A percentile compares a stretch with the other conserved stretches of the same genome.
Conservation (phyloP, 1,284 basidiomycete genomes). For the Caloboletus inedulis region DNA sequence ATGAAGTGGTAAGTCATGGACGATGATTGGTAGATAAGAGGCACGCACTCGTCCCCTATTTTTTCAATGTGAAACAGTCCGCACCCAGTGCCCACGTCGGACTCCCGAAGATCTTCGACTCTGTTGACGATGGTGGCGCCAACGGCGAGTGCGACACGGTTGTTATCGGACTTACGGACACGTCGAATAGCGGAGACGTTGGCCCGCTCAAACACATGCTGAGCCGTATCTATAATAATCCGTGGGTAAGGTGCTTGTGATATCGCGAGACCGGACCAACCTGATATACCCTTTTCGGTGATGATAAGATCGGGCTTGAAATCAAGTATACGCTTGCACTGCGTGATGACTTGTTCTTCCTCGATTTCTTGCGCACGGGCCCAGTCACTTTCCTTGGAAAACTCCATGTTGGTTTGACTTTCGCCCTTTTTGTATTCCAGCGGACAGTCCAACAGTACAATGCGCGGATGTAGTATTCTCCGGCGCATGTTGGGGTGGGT, state of each 20-base stretch:
- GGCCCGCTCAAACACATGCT: conserved; percentile 87
- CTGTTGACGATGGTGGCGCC: conserved; percentile 98
- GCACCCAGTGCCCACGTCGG: conserved; percentile 90
- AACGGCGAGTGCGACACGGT: conserved; percentile 93
- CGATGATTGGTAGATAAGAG: background rate
- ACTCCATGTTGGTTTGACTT: conserved; percentile 98
- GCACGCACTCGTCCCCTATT: conserved; percentile 85
- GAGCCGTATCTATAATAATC: conserved; percentile 73
- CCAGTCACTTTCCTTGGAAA: conserved; percentile 94
- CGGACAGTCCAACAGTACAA: conserved; percentile 92
- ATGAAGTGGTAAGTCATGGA: background rate
- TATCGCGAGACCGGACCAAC: conserved; percentile 40
- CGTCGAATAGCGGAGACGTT: conserved; percentile 92
- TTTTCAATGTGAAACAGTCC: conserved; percentile 97
- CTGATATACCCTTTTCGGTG: conserved; percentile 97
- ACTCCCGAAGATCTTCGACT: conserved; percentile 90
- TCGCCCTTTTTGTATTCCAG: conserved; percentile 99
- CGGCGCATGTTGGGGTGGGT: conserved; percentile 97
- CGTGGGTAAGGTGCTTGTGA: background rate
- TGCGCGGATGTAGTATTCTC: conserved; percentile 86
- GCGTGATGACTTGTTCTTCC: conserved; percentile 92
- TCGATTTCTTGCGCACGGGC: conserved; percentile 91
- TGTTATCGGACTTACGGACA: conserved; percentile 98
- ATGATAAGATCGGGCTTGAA: conserved; percentile 96
- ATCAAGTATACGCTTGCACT: conserved; percentile 87